Conservation (phyloP, 208 protist genomes). For the Herpetomonas samuelpessoai region DNA sequence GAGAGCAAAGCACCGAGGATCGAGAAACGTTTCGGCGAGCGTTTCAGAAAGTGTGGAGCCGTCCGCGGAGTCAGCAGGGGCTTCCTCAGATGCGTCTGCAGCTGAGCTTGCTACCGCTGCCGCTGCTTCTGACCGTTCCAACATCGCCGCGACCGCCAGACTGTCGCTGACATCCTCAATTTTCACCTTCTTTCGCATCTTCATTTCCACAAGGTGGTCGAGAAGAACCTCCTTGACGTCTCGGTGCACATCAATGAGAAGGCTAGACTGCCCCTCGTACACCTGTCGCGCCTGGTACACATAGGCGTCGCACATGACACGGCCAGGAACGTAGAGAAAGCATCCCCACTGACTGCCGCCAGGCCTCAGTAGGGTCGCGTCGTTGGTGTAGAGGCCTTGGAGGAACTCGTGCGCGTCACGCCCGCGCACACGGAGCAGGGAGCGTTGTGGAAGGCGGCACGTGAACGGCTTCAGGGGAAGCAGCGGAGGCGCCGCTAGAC, state of each 20-base stretch:
- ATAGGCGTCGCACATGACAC: conserved; percentile 80
- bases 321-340: conserved; percentile 80
- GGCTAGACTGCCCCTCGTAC: conserved; percentile 27
- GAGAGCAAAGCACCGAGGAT: conserved; percentile 48
- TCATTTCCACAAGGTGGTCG: conserved; percentile 73
- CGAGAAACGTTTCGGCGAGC: conserved; percentile 49
- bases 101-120: not conserved
- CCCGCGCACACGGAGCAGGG: conserved; percentile 62
- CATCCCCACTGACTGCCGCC: conserved; percentile 72
- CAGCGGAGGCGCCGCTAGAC: not conserved
- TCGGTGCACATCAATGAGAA: conserved; percentile 69
- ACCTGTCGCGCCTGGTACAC: conserved; percentile 44
- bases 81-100: not conserved
- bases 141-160: conserved; percentile 42
- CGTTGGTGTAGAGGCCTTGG: conserved; percentile 82
- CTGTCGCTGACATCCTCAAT: conserved; percentile 54
- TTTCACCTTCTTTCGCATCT: conserved; percentile 71
- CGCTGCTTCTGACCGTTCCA: not conserved
- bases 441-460: conserved; percentile 38
- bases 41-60: conserved; percentile 4
- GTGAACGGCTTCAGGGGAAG: conserved; percentile 14
- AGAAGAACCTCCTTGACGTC: conserved; percentile 22
- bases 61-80: not conserved
- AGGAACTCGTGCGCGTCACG: conserved; percentile 61
- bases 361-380: conserved; percentile 51